phyloP scores from a whole-genome alignment of 345 rosid species.

The Clarkia xantiana region DNA sequence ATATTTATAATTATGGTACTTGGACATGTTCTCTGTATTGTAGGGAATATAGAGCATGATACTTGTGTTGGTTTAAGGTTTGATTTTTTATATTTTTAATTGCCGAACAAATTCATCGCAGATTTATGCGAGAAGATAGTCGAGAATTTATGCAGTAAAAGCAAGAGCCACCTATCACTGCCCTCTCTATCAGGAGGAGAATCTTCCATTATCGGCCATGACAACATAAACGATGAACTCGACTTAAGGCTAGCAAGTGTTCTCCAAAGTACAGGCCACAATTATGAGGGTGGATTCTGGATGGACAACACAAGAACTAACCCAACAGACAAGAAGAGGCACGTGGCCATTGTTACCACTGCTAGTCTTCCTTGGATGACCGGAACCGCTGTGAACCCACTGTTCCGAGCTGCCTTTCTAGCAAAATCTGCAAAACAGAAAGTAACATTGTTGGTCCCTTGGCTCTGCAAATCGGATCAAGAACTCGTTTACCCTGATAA shows the following conservation, averaged over 20 bases:
- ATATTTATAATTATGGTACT: background rate
- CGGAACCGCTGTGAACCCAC: slow-evolving; percentile 96
- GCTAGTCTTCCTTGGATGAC: slow-evolving; percentile 99
- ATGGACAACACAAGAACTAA: slow-evolving; percentile 45
- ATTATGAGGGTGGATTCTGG: slow-evolving; percentile 86
- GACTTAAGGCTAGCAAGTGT: slow-evolving; percentile 85
- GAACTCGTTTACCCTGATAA: slow-evolving; percentile 82
- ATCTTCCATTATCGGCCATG: slow-evolving; percentile 37
- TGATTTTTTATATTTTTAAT: background rate
- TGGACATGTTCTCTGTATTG: background rate
- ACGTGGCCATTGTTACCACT: slow-evolving; percentile 89
- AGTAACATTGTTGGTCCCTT: slow-evolving; percentile 90
- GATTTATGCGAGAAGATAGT: slow-evolving; percentile 77
- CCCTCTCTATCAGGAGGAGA: slow-evolving; percentile 45
- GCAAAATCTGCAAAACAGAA: slow-evolving; percentile 72
- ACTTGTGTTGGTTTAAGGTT: background rate
- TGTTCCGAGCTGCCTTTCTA: slow-evolving; percentile 84
- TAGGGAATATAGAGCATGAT: too few species aligned
- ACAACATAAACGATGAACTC: slow-evolving; percentile 50
- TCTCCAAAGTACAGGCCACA: slow-evolving; percentile 88
- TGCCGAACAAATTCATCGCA: slow-evolving; percentile 15
- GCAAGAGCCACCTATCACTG: slow-evolving; percentile 55
- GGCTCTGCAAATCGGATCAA: slow-evolving; percentile 95
- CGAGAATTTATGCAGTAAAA: slow-evolving; percentile 65
- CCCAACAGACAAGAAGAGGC: slow-evolving; percentile 47